Evolutionary conservation across 202 grass and related monocot genomes (phyloP).

Genomic region (Saccharum hybrid): DNA sequence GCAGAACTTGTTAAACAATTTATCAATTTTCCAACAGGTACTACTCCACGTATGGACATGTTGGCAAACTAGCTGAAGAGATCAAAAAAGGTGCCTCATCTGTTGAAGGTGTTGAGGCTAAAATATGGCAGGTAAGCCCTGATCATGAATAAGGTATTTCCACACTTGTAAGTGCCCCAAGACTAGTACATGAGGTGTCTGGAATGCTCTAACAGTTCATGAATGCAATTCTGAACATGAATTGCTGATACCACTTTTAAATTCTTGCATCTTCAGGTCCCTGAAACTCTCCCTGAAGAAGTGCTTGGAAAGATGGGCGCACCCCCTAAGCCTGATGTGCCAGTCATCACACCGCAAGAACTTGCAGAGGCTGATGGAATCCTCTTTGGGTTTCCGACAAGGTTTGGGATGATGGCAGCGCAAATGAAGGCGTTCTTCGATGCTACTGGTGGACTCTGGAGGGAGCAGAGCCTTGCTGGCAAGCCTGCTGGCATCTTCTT

Average conservation of each 20-base stretch:
- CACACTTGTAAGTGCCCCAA: not conserved
- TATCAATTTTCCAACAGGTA: conserved; percentile 61
- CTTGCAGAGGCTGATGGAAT: conserved; percentile 83
- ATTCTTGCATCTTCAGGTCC: conserved; percentile 50
- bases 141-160: not conserved
- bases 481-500: conserved; percentile 90
- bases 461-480: conserved; percentile 84
- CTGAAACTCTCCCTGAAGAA: conserved; percentile 82
- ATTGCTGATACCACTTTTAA: not conserved
- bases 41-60: conserved; percentile 94
- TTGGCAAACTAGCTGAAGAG: conserved; percentile 81
- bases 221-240: not conserved
- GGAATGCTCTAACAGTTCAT: not conserved
- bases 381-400: conserved; percentile 87
- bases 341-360: conserved; percentile 73
- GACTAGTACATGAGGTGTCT: not conserved
- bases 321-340: conserved; percentile 68
- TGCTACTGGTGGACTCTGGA: conserved; percentile 84
- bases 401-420: conserved; percentile 96
- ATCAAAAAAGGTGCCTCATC: conserved; percentile 80
- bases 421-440: conserved; percentile 98
- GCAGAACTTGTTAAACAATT: not conserved
- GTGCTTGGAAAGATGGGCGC: conserved; percentile 91
- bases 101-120: conserved; percentile 85
- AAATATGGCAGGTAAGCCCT: conserved; percentile 79